Conservation (phyloP, 1,284 basidiomycete species). For the Ustilago xerochloae region DNA sequence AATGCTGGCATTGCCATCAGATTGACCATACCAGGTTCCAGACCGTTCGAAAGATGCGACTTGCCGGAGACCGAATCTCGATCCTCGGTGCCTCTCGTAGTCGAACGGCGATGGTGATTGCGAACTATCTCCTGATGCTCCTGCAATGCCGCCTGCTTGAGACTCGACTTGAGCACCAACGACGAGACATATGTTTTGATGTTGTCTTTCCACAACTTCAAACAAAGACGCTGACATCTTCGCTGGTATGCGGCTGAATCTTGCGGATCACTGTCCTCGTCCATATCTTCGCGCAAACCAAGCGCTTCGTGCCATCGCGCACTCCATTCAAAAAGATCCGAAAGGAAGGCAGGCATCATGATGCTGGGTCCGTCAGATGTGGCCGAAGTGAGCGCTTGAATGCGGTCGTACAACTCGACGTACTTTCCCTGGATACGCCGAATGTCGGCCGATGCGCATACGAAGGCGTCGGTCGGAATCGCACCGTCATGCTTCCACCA, state of each 20-base stretch:
- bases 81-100: conserved; percentile 39
- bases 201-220: conserved; percentile 48
- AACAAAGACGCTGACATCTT: conserved; percentile 30
- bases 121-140: conserved; percentile 50
- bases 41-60: conserved; percentile 21
- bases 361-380: conserved; percentile 45
- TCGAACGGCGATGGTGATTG: conserved; percentile 38
- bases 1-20: conserved; percentile 51
- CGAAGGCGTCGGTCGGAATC: conserved; percentile 40
- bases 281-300: conserved; percentile 32
- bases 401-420: conserved; percentile 46
- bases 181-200: conserved; percentile 51
- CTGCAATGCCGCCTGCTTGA: conserved; percentile 42
- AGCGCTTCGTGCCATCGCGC: conserved; percentile 43
- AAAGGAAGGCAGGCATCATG: conserved; percentile 50
- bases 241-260: conserved; percentile 22
- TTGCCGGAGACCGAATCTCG: conserved; percentile 38
- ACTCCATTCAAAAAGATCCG: conserved; percentile 44
- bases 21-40: conserved; percentile 42
- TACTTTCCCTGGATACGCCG: conserved; percentile 50
- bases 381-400: conserved; percentile 35
- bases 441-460: conserved; percentile 42
- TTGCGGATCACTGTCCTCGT: conserved; percentile 28
- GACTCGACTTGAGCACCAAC: conserved; percentile 45
- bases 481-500: conserved; percentile 42